Conservation (phyloP, 164 flowering plant species). For the Stephania yunnanensis region DNA sequence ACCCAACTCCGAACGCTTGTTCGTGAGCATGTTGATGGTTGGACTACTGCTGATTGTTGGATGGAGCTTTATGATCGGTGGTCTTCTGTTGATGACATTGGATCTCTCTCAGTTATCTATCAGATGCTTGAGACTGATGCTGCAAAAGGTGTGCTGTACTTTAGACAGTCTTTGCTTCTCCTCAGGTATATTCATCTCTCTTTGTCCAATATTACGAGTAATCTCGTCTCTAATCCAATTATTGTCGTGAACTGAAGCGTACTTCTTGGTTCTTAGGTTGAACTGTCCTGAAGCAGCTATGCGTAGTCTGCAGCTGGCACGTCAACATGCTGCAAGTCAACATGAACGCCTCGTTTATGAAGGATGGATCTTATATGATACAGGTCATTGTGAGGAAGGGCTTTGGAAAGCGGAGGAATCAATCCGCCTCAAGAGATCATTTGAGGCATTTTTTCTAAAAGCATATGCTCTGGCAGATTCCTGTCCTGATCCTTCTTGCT, state of each 20-base stretch:
- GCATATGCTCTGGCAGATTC: conserved; percentile 99
- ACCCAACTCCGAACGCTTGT: conserved; percentile 78
- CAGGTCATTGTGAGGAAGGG: conserved; percentile 94
- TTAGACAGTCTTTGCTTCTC: conserved; percentile 96
- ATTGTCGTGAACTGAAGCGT: neutral
- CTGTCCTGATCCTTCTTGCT: conserved; percentile 74
- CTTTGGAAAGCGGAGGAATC: conserved; percentile 90
- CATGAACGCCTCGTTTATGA: conserved; percentile 91
- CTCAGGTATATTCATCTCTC: conserved; percentile 55
- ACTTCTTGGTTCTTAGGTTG: conserved; percentile 43
- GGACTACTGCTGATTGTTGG: conserved; percentile 99
- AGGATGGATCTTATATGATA: conserved; percentile 98
- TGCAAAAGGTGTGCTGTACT: conserved; percentile 86
- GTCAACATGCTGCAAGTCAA: conserved; percentile 80
- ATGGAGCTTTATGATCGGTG: conserved; percentile 86
- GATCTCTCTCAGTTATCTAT: conserved; percentile 91
- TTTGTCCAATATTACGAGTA: neutral
- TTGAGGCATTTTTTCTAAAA: conserved; percentile 93
- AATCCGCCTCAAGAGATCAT: conserved; percentile 68
- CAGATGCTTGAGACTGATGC: conserved; percentile 99
- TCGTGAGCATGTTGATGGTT: conserved; percentile 83
- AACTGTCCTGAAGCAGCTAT: conserved; percentile 98
- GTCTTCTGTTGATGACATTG: conserved; percentile 99
- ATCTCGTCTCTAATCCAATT: neutral
- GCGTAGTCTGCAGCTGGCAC: conserved; percentile 91